Conservation (phyloP, 306 rosid genomes). For the Glycine tomentella region DNA sequence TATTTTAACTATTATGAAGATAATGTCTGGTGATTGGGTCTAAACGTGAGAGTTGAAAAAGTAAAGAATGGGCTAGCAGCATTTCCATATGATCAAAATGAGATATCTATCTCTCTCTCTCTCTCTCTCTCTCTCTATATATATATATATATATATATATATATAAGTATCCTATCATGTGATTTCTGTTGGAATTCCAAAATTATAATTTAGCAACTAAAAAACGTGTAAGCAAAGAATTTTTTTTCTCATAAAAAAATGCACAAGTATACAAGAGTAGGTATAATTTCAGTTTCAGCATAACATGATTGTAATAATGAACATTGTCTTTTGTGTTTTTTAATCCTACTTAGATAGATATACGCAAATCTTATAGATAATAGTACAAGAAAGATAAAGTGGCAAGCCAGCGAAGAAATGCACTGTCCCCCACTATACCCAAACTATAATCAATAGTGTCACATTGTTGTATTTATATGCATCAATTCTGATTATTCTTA, state of each 20-base stretch:
- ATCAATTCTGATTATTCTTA: not conserved
- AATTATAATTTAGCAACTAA: not conserved
- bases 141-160: not conserved
- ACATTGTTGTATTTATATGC: not conserved
- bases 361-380: not conserved
- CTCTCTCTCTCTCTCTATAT: too few relatives aligned
- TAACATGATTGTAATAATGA: not conserved
- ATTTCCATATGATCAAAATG: not conserved
- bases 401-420: conserved; percentile 33
- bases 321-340: not conserved
- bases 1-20: too few relatives aligned
- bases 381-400: conserved; percentile 41
- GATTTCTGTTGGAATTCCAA: not conserved
- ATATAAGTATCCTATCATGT: not conserved
- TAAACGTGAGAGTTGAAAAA: not conserved
- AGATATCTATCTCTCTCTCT: too few relatives aligned
- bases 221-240: not conserved
- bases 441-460: not conserved
- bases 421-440: conserved; percentile 30
- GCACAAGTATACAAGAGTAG: not conserved
- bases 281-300: not conserved
- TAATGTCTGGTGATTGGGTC: not conserved
- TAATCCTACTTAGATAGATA: too few relatives aligned
- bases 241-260: not conserved
- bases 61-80: not conserved